A percentile compares a stretch with the other conserved stretches of the same genome.
Evolutionary conservation across 257 asterid genomes (phyloP).

Genomic region (Solanum habrochaites): DNA sequence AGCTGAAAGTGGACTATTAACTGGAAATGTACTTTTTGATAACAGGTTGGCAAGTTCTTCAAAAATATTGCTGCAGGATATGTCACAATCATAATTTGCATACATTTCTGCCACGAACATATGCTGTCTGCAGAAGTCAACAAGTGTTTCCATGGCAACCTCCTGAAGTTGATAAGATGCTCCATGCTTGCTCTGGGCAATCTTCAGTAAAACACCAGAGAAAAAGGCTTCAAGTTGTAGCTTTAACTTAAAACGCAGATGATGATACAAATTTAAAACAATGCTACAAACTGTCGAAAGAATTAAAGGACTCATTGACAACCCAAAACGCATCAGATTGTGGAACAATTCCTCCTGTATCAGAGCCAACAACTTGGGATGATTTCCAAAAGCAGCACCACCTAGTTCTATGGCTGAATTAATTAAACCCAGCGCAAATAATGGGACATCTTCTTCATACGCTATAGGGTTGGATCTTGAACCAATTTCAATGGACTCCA

Average conservation of each 20-base stretch:
- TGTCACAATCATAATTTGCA: constrained; percentile 88
- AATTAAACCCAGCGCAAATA: constrained; percentile 86
- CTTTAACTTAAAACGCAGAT: constrained; percentile 66
- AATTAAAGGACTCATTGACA: constrained; percentile 90
- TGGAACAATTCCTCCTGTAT: constrained; percentile 84
- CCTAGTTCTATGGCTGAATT: constrained; percentile 85
- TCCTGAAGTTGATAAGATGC: constrained; percentile 92
- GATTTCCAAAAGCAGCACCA: constrained; percentile 59
- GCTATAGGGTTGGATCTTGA: constrained; percentile 71
- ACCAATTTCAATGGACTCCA: constrained; percentile 63
- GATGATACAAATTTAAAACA: constrained; percentile 86
- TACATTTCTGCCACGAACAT: constrained; percentile 68
- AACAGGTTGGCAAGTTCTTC: constrained; percentile 74
- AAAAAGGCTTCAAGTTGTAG: constrained; percentile 85
- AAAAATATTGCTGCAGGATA: constrained; percentile 69
- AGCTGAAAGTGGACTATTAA: constrained; percentile 74
- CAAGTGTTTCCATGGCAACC: constrained; percentile 94
- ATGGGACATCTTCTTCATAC: constrained; percentile 91
- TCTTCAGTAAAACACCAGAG: constrained; percentile 65
- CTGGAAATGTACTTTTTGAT: constrained; percentile 90
- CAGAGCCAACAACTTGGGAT: constrained; percentile 65
- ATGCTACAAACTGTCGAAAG: constrained; percentile 91
- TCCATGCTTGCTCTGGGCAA: constrained; percentile 75
- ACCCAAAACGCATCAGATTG: constrained; percentile 83
- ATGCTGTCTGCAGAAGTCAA: constrained; percentile 92